A percentile compares a stretch with the other conserved stretches of the same genome.
Conservation (phyloP, 345 rosid genomes). For the Gossypium thurberi region DNA sequence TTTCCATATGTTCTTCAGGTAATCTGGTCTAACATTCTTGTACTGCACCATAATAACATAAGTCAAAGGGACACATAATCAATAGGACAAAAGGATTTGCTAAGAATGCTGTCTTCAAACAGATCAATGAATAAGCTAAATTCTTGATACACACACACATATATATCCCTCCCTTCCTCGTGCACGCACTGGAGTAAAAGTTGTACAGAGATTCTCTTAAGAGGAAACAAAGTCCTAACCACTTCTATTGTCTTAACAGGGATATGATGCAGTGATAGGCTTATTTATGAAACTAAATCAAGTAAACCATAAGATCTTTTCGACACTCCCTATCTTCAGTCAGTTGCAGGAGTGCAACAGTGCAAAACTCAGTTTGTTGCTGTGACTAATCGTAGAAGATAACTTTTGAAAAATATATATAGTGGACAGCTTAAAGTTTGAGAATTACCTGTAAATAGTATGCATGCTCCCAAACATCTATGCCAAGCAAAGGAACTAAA, state of each 20-base stretch:
- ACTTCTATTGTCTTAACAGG: neutral
- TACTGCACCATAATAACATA: slow-evolving; percentile 40
- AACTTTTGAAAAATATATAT: neutral
- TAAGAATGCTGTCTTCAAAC: too few relatives aligned
- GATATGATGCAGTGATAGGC: neutral
- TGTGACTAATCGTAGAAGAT: neutral
- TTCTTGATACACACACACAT: neutral
- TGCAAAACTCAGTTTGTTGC: neutral
- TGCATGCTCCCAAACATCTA: slow-evolving; percentile 99
- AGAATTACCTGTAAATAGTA: slow-evolving; percentile 81
- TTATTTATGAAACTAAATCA: neutral
- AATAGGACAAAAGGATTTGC: neutral
- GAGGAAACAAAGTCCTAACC: neutral
- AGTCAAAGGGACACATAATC: neutral
- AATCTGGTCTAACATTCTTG: slow-evolving; percentile 84
- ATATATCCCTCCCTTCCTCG: too few relatives aligned
- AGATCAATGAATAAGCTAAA: neutral
- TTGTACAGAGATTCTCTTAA: neutral
- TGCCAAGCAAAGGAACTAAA: slow-evolving; percentile 78
- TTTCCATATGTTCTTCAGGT: slow-evolving; percentile 91
- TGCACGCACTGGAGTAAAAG: neutral
- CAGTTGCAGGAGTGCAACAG: neutral
- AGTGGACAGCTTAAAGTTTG: neutral
- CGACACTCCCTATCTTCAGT: neutral
- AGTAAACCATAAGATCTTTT: neutral